Conservation (phyloP, 2,329 filamentous ascomycete species). For the Paraconiothyrium brasiliense region DNA sequence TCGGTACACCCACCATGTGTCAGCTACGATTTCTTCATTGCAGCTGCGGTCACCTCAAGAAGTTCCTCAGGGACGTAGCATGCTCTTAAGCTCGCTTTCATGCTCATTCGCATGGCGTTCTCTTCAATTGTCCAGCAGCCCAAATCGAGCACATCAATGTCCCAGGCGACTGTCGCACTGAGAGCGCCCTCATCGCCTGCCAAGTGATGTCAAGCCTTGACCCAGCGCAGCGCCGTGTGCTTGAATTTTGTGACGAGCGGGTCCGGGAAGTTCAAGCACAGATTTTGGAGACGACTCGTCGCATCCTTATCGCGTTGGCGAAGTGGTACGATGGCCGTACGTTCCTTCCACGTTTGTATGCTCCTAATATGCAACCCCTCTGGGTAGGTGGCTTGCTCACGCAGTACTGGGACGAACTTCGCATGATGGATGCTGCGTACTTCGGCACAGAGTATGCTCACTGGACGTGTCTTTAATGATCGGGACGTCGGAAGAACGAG, state of each 20-base stretch:
- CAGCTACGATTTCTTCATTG: background rate
- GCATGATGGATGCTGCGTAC: background rate
- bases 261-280: background rate
- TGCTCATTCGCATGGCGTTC: background rate
- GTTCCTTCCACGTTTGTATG: background rate
- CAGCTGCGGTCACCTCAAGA: background rate
- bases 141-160: background rate
- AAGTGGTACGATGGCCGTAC: background rate
- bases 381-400: background rate
- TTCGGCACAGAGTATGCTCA: background rate
- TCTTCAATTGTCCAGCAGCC: background rate
- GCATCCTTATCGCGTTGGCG: background rate
- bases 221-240: background rate
- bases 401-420: background rate
- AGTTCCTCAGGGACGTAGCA: background rate
- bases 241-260: background rate
- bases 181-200: background rate
- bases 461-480: background rate
- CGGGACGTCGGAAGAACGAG: too few species aligned
- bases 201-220: background rate
- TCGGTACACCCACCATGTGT: background rate
- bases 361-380: background rate
- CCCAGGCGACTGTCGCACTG: background rate
- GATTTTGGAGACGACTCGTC: background rate
- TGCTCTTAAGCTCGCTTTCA: background rate